These are phyloP conservation scores for Staphylotrichum tortipilum DNA, from an alignment of 495 filamentous ascomycete species.

Conservation along the genomic window DNA sequence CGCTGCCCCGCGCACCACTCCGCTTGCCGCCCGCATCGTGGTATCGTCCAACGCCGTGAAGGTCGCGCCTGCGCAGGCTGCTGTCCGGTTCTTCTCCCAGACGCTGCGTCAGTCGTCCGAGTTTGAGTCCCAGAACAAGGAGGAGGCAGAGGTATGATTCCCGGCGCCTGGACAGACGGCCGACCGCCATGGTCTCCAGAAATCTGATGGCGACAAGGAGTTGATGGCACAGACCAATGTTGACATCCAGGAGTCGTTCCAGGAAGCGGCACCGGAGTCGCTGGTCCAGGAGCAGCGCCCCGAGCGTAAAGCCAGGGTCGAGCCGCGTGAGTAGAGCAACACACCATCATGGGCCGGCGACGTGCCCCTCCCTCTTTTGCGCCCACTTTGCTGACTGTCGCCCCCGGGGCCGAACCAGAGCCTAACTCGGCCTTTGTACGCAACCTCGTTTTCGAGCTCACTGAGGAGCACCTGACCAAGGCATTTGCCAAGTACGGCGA, in stretches of 20 bases:
- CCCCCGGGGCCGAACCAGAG: neutral
- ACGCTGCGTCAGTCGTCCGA: constrained; percentile 13
- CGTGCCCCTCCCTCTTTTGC: too few relatives aligned
- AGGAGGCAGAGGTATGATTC: constrained; percentile 4
- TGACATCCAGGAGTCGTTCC: constrained; percentile 12
- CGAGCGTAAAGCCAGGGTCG: neutral
- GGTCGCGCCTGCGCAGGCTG: constrained; percentile 16
- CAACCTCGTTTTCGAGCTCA: constrained; percentile 81
- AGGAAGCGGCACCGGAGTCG: constrained; percentile 2
- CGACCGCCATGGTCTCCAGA: neutral
- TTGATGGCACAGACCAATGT: neutral
- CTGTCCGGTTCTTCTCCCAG: constrained; percentile 31
- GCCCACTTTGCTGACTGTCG: too few relatives aligned
- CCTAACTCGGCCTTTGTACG: constrained; percentile 57
- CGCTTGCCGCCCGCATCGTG: constrained; percentile 21
- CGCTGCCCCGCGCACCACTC: constrained; percentile 31
- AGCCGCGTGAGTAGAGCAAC: neutral
- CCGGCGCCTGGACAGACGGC: neutral
- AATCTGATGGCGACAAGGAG: constrained; percentile 1
- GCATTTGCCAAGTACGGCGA: constrained; percentile 60
- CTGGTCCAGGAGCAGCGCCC: too few relatives aligned
- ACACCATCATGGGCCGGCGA: too few relatives aligned
- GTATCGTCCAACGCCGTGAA: constrained; percentile 16
- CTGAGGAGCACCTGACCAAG: constrained; percentile 57
- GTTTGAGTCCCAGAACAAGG: constrained; percentile 6